Evolutionary conservation across 805 yeast species (phyloP).

Genomic region (Kodamaea restingae): DNA sequence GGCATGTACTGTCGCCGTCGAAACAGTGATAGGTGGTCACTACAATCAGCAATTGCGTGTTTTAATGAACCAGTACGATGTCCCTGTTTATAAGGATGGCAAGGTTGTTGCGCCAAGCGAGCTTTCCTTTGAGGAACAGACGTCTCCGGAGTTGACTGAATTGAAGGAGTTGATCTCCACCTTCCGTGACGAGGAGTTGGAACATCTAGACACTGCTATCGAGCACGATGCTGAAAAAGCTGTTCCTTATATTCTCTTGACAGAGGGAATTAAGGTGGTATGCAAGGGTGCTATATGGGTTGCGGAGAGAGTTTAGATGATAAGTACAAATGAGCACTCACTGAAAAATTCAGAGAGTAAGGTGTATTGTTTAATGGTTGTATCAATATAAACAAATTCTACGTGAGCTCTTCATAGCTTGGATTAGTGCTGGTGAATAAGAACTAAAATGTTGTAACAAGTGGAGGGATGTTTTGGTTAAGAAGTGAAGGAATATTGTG

Average conservation of each 20-base stretch:
- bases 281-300: slow-evolving; percentile 88
- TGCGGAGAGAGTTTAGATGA: slow-evolving; percentile 68
- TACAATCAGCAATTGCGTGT: slow-evolving; percentile 86
- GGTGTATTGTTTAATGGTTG: too few relatives aligned
- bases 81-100: slow-evolving; percentile 35
- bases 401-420: too few relatives aligned
- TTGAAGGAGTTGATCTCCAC: slow-evolving; percentile 62
- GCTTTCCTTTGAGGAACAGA: slow-evolving; percentile 21
- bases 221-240: slow-evolving; percentile 91
- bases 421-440: too few relatives aligned
- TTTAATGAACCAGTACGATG: slow-evolving; percentile 61
- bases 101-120: slow-evolving; percentile 19
- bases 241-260: slow-evolving; percentile 82
- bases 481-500: too few relatives aligned
- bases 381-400: too few relatives aligned
- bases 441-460: too few relatives aligned
- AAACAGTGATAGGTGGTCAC: slow-evolving; percentile 95
- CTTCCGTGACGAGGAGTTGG: slow-evolving; percentile 92
- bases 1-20: slow-evolving; percentile 99
- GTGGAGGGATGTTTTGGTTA: too few relatives aligned
- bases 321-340: slow-evolving; percentile 10
- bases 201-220: slow-evolving; percentile 91
- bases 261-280: slow-evolving; percentile 79
- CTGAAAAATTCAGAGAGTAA: too few relatives aligned
- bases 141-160: slow-evolving; percentile 52